Percentiles rank a stretch among this genome's conserved stretches.
Conservation (phyloP, 2,329 filamentous ascomycete species). For the Aspergillus tamarii region DNA sequence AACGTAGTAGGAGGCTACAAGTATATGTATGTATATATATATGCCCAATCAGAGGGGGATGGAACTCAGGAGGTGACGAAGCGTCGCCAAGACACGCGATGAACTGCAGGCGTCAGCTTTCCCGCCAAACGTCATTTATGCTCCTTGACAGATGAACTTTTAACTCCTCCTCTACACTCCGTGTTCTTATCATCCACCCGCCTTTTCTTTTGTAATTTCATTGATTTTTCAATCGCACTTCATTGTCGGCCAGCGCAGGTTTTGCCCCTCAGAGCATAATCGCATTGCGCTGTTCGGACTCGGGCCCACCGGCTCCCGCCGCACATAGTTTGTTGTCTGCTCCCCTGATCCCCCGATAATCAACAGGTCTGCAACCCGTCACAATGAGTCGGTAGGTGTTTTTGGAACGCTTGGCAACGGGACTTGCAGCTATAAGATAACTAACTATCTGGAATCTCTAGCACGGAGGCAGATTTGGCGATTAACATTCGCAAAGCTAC, state of each 20-base stretch:
- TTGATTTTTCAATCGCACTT: slow-evolving; percentile 1
- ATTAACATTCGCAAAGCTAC: slow-evolving; percentile 71
- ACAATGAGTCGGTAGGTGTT: slow-evolving; percentile 63
- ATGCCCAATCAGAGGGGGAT: not conserved
- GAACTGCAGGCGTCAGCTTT: slow-evolving; percentile 38
- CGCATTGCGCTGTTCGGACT: slow-evolving; percentile 26
- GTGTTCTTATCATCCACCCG: slow-evolving; percentile 9
- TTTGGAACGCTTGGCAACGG: slow-evolving; percentile 6
- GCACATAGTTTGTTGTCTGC: slow-evolving; percentile 17
- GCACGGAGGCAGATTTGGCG: slow-evolving; percentile 66
- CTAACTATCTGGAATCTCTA: slow-evolving; percentile 26
- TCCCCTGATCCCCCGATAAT: slow-evolving; percentile 27
- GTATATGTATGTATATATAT: not conserved
- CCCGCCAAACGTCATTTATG: slow-evolving; percentile 38
- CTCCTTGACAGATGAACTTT: slow-evolving; percentile 1
- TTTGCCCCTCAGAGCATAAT: slow-evolving; percentile 13
- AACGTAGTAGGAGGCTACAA: too few relatives aligned
- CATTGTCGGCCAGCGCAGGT: not conserved
- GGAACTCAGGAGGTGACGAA: slow-evolving; percentile 19
- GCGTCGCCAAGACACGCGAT: slow-evolving; percentile 33
- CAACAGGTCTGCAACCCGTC: slow-evolving; percentile 51
- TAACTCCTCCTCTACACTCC: slow-evolving; percentile 18
- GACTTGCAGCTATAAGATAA: not conserved
- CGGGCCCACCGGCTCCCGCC: slow-evolving; percentile 25
- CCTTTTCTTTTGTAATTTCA: not conserved